Evolutionary conservation across 495 filamentous ascomycete species (phyloP).

Genomic region (Lentithecium fluviatile): DNA sequence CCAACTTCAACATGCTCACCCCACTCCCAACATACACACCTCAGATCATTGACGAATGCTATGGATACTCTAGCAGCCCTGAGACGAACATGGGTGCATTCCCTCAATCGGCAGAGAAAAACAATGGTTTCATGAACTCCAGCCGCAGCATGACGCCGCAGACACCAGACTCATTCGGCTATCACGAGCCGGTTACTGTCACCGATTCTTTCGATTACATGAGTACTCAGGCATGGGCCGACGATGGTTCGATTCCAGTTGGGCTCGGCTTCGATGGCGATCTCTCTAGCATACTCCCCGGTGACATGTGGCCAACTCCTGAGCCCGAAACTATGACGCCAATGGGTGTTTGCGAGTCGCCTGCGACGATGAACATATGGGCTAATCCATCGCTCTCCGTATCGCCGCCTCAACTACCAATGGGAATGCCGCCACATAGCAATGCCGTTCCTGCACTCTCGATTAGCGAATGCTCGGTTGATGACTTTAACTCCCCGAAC

Average conservation of each 20-base stretch:
- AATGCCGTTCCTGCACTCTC: constrained; percentile 29
- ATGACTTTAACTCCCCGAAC: constrained; percentile 22
- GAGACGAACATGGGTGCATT: constrained; percentile 24
- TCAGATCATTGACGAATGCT: constrained; percentile 30
- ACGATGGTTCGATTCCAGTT: constrained; percentile 24
- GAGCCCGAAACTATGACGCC: constrained; percentile 14
- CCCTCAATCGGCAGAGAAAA: constrained; percentile 9
- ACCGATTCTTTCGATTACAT: constrained; percentile 28
- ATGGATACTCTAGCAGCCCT: constrained; percentile 28
- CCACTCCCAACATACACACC: constrained; percentile 24
- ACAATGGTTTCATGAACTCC: constrained; percentile 17
- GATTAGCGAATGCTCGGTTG: constrained; percentile 27
- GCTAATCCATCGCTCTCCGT: constrained; percentile 5
- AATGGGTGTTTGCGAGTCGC: constrained; percentile 26
- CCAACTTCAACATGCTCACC: constrained; percentile 17
- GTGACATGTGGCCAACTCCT: constrained; percentile 22
- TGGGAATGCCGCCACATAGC: constrained; percentile 14
- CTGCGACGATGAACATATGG: constrained; percentile 26
- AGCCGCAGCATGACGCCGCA: constrained; percentile 24
- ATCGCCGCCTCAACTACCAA: constrained; percentile 16
- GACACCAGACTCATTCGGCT: constrained; percentile 32
- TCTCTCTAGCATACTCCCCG: constrained; percentile 18
- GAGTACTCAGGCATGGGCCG: constrained; percentile 21
- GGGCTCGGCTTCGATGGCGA: constrained; percentile 33
- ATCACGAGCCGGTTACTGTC: constrained; percentile 16